Evolutionary conservation across 176 grass and related monocot genomes (phyloP), one percentile per base, ranked within the genome.

Genomic region (Cymbopogon citratus): DNA sequence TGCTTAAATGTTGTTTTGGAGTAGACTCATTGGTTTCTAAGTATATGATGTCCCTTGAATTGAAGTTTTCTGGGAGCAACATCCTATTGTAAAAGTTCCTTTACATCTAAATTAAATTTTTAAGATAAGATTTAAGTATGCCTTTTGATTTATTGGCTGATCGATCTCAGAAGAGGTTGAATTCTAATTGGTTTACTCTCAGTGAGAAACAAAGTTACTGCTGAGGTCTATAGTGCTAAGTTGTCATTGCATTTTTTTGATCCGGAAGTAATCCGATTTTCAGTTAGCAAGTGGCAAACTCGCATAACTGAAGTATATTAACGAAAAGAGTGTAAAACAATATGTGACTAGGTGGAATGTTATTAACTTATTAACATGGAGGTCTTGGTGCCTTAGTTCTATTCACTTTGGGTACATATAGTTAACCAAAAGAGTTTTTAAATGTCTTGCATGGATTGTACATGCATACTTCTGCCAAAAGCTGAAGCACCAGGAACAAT

Each of bases 51-150:
- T 46, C 26, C 27, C 38, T 9, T 78, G 62, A 15, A 69, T 35
- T n/a, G 7, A 60, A 66, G n/a, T 56, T 83, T 75, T 10, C 8
- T 81, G 16, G 70, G 23, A 59, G 21, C 12, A 69, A 46, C 25
- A 44, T 39, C 6, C 25, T 54, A 43, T 85, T 62, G 80, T 73
- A 75, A 63, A 89, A 70, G 39, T 84, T 69, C 28, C 12, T 61
- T 66, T 75, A 5, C 51, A 60, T 62, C 10, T 45, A 75, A 69
- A 27, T 38, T 27, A 78, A 39, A 59, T 61, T 48, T 11, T 36
- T 23, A 36, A 40, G 10, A 23, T 60, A 31, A 68, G 67, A 43
- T 76, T 75, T n/a, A 49, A 60, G 13, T 84, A 39, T 24, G 13
- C 16, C 62, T 10, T 62, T 78, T 26, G 15, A n/a, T 70, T 63